Evolutionary conservation across 2,329 filamentous ascomycete genomes (phyloP).

Genomic region (Colletotrichum viniferum): DNA sequence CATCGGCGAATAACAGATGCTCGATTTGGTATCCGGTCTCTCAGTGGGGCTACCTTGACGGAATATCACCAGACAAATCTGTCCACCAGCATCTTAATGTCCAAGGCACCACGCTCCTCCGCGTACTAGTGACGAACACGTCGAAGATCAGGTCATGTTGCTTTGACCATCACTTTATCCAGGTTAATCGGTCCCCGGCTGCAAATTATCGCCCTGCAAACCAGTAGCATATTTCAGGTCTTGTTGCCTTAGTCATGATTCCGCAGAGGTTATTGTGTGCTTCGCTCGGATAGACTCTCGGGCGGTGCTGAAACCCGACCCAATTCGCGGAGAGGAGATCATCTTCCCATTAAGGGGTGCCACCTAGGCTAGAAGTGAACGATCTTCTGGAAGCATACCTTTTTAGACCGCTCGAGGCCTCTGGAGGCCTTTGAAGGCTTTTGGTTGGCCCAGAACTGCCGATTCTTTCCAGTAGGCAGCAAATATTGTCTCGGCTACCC

Average conservation of each 20-base stretch:
- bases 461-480: not conserved
- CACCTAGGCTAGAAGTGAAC: conserved; percentile 1
- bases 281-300: conserved; percentile 10
- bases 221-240: not conserved
- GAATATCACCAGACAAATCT: not conserved
- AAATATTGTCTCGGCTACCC: conserved; percentile 10
- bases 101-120: not conserved
- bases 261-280: not conserved
- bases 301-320: conserved; percentile 15
- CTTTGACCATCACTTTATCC: not conserved
- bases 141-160: not conserved
- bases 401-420: conserved; percentile 6
- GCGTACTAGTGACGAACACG: not conserved
- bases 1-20: not conserved
- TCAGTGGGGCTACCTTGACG: not conserved
- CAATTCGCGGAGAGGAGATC: not conserved
- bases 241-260: not conserved
- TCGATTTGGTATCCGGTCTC: not conserved
- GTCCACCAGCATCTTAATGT: not conserved
- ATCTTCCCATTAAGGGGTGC: not conserved
- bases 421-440: not conserved
- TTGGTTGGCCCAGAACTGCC: not conserved
- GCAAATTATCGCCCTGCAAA: not conserved
- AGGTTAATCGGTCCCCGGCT: not conserved
- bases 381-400: conserved; percentile 18